Conservation (phyloP, 2,329 filamentous ascomycete species). For the Alternaria sp. region DNA sequence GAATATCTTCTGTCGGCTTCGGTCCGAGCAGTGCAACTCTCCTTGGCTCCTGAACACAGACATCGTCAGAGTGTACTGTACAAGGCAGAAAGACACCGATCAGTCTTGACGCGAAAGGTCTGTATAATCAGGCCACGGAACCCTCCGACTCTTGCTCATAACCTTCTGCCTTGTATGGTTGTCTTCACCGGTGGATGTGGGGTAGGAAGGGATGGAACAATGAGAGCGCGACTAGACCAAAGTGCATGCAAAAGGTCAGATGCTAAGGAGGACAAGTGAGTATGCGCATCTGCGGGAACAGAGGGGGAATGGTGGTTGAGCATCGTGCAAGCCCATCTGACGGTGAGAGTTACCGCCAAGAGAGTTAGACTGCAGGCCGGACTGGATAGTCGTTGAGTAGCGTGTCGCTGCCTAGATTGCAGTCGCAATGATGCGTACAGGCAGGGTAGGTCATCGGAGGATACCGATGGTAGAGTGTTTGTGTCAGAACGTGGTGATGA, state of each 20-base stretch:
- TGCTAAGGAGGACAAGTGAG: conserved; percentile 16
- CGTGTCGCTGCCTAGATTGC: conserved; percentile 34
- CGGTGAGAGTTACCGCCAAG: conserved; percentile 33
- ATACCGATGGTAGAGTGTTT: conserved; percentile 2
- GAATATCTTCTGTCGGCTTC: conserved; percentile 10
- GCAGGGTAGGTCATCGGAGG: neutral
- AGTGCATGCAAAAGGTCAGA: conserved; percentile 32
- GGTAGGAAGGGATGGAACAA: conserved; percentile 17
- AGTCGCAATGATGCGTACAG: conserved; percentile 9
- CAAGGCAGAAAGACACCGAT: conserved; percentile 16
- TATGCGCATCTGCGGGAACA: conserved; percentile 17
- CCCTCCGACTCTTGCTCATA: conserved; percentile 20
- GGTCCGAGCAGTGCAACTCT: neutral
- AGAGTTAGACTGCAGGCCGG: conserved; percentile 17
- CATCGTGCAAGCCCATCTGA: conserved; percentile 37
- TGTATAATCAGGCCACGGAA: conserved; percentile 3
- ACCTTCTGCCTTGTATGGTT: conserved; percentile 38
- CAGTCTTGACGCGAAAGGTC: conserved; percentile 15
- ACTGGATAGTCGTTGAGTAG: conserved; percentile 3
- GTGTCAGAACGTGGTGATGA: neutral
- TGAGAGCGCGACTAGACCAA: conserved; percentile 10
- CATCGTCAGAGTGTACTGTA: conserved; percentile 13
- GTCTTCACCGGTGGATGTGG: conserved; percentile 45
- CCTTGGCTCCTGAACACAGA: conserved; percentile 7
- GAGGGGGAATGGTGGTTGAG: conserved; percentile 11